phyloP scores from a whole-genome alignment of 768 basidiomycete species.

The Termitomyces sp. region DNA sequence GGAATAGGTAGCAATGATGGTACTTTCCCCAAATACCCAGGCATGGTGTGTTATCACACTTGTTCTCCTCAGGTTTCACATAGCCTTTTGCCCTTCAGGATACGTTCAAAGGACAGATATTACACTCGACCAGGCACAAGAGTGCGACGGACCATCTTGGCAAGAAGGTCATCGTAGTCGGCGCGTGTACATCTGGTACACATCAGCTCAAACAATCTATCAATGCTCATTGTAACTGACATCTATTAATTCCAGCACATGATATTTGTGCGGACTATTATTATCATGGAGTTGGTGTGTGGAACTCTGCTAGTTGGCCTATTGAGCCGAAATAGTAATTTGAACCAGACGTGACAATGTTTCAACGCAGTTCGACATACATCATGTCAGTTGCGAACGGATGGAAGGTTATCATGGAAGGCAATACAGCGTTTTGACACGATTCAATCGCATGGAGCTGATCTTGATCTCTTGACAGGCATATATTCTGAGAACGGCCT shows the following conservation, averaged over 20 bases:
- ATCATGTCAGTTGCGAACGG: constrained; percentile 14
- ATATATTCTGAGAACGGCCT: constrained; percentile 43
- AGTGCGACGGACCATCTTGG: constrained; percentile 52
- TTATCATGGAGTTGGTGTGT: constrained; percentile 36
- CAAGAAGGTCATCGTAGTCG: constrained; percentile 69
- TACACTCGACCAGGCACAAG: constrained; percentile 56
- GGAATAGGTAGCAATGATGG: constrained; percentile 45
- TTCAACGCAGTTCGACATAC: constrained; percentile 43
- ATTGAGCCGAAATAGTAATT: too few relatives aligned
- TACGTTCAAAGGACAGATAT: constrained; percentile 54
- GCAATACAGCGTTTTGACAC: not conserved
- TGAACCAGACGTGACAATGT: constrained; percentile 47
- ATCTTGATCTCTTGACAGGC: constrained; percentile 14
- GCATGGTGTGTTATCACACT: not conserved
- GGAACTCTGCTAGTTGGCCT: too few relatives aligned
- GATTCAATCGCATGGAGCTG: not conserved
- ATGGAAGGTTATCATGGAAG: constrained; percentile 19
- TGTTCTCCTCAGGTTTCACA: not conserved
- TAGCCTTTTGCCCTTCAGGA: constrained; percentile 25
- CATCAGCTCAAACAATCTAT: not conserved
- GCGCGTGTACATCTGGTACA: constrained; percentile 54
- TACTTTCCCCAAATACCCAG: not conserved
- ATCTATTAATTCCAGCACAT: constrained; percentile 24
- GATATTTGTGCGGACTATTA: constrained; percentile 40
- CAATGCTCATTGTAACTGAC: not conserved